Evolutionary conservation across 1,284 basidiomycete species (phyloP).

Genomic region (Golubevia pallescens): DNA sequence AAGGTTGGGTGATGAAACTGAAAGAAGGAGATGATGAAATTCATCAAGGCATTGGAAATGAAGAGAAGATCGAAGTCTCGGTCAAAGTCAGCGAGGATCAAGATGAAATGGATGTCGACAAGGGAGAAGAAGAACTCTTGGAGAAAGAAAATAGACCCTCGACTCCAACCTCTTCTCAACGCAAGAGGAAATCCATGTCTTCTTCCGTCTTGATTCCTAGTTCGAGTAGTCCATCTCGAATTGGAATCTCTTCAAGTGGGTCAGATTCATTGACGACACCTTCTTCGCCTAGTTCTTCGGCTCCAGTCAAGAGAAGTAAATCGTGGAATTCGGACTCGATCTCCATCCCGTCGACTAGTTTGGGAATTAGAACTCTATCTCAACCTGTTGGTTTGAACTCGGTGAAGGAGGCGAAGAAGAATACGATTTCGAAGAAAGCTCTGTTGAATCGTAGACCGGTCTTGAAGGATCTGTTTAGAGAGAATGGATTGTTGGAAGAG

Average conservation of each 20-base stretch:
- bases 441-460: not conserved
- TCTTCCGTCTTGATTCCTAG: not conserved
- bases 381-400: not conserved
- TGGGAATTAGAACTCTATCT: not conserved
- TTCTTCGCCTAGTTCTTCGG: not conserved
- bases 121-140: not conserved
- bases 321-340: not conserved
- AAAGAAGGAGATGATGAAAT: conserved; percentile 63
- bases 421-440: not conserved
- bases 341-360: not conserved
- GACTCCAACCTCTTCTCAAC: not conserved
- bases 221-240: not conserved
- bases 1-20: conserved; percentile 10
- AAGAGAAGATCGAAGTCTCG: conserved; percentile 13
- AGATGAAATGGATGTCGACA: conserved; percentile 9
- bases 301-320: not conserved
- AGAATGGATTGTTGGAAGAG: not conserved
- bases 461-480: not conserved
- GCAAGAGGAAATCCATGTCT: not conserved
- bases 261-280: not conserved
- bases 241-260: not conserved
- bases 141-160: conserved; percentile 1
- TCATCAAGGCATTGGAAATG: not conserved
- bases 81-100: conserved; percentile 4
- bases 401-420: conserved; percentile 1